phyloP scores from a whole-genome alignment of 2,329 filamentous ascomycete species.

The Aspergillus neotritici region DNA sequence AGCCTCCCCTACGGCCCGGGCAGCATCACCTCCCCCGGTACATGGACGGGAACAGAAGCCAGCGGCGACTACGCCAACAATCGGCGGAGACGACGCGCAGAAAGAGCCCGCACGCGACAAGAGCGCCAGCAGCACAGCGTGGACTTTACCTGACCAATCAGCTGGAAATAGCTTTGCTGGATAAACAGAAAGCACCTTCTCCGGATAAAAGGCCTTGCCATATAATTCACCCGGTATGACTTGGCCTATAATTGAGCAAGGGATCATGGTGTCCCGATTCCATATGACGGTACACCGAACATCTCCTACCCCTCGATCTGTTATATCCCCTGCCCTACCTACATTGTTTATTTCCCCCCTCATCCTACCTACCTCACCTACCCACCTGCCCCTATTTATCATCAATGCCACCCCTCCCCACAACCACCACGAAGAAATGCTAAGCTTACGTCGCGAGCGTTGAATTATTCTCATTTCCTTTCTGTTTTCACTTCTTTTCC shows the following conservation, averaged over 20 bases:
- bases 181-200: neutral
- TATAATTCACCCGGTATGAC: too few relatives aligned
- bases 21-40: conserved; percentile 39
- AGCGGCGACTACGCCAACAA: conserved; percentile 51
- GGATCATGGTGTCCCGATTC: too few relatives aligned
- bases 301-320: too few relatives aligned
- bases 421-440: neutral
- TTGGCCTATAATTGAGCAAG: too few relatives aligned
- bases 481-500: neutral
- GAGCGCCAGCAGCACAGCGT: conserved; percentile 44
- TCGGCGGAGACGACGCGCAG: conserved; percentile 48
- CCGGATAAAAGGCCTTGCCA: conserved; percentile 1
- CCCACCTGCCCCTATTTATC: too few relatives aligned
- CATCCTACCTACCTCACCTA: too few relatives aligned
- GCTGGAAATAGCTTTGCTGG: neutral
- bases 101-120: conserved; percentile 44
- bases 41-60: conserved; percentile 45
- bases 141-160: conserved; percentile 42
- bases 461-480: neutral
- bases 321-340: too few relatives aligned
- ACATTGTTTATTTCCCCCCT: too few relatives aligned
- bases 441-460: neutral
- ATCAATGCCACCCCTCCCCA: neutral
- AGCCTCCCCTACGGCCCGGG: conserved; percentile 37
- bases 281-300: too few relatives aligned